Conservation (phyloP, 2,329 filamentous ascomycete species). For the Shiraia bambusicola region DNA sequence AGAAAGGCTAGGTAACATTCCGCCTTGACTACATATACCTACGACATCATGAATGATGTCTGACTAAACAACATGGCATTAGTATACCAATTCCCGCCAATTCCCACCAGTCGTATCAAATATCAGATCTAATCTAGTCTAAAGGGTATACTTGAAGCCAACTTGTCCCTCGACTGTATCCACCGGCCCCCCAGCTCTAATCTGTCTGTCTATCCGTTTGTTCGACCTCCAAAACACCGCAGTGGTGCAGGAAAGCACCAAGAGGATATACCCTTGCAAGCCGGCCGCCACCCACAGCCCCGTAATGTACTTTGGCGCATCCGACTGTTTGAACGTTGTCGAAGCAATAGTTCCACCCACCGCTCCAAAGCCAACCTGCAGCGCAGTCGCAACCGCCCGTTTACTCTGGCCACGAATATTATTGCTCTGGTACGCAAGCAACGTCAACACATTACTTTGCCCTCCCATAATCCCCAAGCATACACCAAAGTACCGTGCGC, state of each 20-base stretch:
- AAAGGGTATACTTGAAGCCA: conserved; percentile 24
- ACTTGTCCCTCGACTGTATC: conserved; percentile 20
- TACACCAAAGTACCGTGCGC: conserved; percentile 28
- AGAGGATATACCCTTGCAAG: conserved; percentile 21
- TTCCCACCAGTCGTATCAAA: too few relatives aligned
- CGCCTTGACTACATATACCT: too few relatives aligned
- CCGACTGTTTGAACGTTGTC: conserved; percentile 21
- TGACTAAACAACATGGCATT: too few relatives aligned
- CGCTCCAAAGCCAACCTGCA: conserved; percentile 28
- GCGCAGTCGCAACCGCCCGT: conserved; percentile 21
- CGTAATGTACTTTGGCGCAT: conserved; percentile 24
- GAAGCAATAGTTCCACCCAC: conserved; percentile 30
- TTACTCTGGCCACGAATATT: conserved; percentile 27
- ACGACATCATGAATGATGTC: too few relatives aligned
- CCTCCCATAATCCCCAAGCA: conserved; percentile 27
- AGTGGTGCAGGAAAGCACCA: conserved; percentile 11
- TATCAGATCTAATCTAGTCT: too few relatives aligned
- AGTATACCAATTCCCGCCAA: too few relatives aligned
- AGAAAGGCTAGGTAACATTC: too few relatives aligned
- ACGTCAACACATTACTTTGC: conserved; percentile 22
- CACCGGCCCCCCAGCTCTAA: conserved; percentile 12
- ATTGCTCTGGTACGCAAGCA: conserved; percentile 32
- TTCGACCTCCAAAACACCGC: conserved; percentile 20
- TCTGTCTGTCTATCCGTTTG: conserved; percentile 12
- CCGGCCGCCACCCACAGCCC: conserved; percentile 23